Base-by-base conservation (phyloP, 2,329 filamentous ascomycete species). In the Fusarium ramigenum region DNA sequence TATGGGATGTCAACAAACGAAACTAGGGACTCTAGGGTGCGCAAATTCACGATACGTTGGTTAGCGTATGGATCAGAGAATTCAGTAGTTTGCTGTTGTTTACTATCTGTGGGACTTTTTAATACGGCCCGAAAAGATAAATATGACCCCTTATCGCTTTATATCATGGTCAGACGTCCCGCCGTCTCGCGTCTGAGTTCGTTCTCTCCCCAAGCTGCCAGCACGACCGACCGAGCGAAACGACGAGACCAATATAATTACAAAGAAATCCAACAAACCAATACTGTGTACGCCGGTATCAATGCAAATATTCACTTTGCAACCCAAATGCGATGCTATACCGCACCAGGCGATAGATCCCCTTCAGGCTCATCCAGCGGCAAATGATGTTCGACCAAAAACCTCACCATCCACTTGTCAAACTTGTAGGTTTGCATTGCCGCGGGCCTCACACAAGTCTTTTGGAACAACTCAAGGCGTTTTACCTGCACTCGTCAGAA, bases 351-450 rank as follows among this genome's bases (percentile, higher is more conserved):
- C 25, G 54, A 60, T 3, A 47, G 8, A 9, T 23, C n/a, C 15
- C 54, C 60, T 25, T 63, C 60, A 18, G 60, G 60, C 36, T 63
- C 60, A 25, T 63, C 54, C 19, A 63, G 43, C 16, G 60, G 60
- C 4, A 63, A n/a, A 21, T 63, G 60, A 2, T 63, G 60, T 47
- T 63, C 60, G 15, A 63, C 60, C 60, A 63, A 9, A 14, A 63
- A 63, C 10, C 60, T 60, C 42, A 63, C 60, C 60, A 63, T 63
- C 60, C 60, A 63, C 36, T 63, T 63, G 23, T 63, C 60, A 2
- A 63, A 63, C 16, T 60, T 63, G 28, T 47, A 63, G 16, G 60
- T 63, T 49, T 63, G 60, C 42, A 63, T 60, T 3, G 60, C 54
- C 0, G 9, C 54, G 1, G 60, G 60, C 11, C 60, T 23, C 10